phyloP scores from a whole-genome alignment of 768 basidiomycete genomes.

The Tylopilus vinaceipallidus region DNA sequence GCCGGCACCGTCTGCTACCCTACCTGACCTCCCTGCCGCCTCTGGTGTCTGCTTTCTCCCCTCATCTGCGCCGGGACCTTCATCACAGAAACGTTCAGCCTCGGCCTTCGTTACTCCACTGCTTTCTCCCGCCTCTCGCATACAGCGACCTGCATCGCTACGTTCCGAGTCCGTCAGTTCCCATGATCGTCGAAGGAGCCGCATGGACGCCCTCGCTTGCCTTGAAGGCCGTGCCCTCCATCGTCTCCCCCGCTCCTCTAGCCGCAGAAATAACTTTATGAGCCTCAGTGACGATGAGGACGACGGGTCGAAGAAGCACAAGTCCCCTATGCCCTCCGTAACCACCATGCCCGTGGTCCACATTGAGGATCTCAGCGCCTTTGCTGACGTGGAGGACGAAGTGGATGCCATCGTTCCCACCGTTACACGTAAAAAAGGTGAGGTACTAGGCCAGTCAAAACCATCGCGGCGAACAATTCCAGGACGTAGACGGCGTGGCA shows the following conservation, averaged over 20 bases:
- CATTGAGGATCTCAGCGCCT: conserved; percentile 21
- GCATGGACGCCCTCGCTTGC: conserved; percentile 59
- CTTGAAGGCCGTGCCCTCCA: conserved; percentile 50
- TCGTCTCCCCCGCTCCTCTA: conserved; percentile 18
- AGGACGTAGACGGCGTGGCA: conserved; percentile 37
- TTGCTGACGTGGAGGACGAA: conserved; percentile 35
- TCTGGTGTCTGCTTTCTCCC: background rate
- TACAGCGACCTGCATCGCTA: conserved; percentile 15
- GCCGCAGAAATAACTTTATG: conserved; percentile 53
- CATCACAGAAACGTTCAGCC: conserved; percentile 9
- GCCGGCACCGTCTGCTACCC: conserved; percentile 52
- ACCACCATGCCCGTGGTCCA: conserved; percentile 13
- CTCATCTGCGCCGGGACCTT: background rate
- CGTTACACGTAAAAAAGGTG: conserved; percentile 9
- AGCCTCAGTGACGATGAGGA: conserved; percentile 66
- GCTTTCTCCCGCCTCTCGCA: conserved; percentile 11
- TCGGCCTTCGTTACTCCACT: conserved; percentile 22
- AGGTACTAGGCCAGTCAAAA: conserved; percentile 9
- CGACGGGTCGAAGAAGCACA: conserved; percentile 27
- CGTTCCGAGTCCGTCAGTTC: conserved; percentile 44
- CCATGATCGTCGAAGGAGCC: conserved; percentile 44
- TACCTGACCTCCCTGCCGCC: conserved; percentile 43
- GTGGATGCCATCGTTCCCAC: conserved; percentile 25
- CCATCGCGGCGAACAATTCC: conserved; percentile 6
- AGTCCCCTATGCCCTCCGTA: conserved; percentile 1